Base-by-base conservation (phyloP, 768 basidiomycete species). In the Polyporus arcularius region DNA sequence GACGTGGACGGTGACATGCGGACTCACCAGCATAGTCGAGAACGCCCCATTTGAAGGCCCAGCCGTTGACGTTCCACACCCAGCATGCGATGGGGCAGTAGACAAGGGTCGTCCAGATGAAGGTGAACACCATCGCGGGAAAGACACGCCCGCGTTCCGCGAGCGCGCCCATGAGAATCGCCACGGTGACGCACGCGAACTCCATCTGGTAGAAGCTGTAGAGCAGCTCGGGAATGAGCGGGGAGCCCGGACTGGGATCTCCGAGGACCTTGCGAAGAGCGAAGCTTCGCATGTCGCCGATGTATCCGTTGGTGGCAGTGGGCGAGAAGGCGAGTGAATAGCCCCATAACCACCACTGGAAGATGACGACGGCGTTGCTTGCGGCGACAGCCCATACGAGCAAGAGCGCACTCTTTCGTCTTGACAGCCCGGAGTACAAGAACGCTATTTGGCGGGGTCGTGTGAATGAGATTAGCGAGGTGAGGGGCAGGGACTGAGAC, bases 131-230 rank as follows among this genome's bases (percentile, higher is more conserved):
- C 81, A 94, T 86, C 10, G 88, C 85, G 0, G 93, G 94, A 5
- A 92, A 77, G 39, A 96, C 84, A 49, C 92, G 83, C 1, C 92
- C 91, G 57, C 94, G 89, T 74, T 96, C 94, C 5, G 94, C 94
- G 52, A 92, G 82, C 9, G 90, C 88, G 46, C 89, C 89, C 81
- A 90, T 79, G 30, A 92, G 72, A 52, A 92, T 91, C 12, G 79
- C 87, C 15, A 88, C 87, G 1, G 91, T 93, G 16, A 94, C 90
- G 57, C 87, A 89, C 21, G 86, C 89, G 70, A 91, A 93, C 74
- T 90, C 89, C 87, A 90, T 88, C 71, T 92, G 90, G 78, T 90
- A 94, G 74, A 94, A 88, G 66, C 84, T 85, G 78, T 91, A 96
- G 32, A 96, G 79, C 50, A 95, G 78, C 57, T 87, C 87, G 9